phyloP scores from a whole-genome alignment of 1,284 basidiomycete species.

The Pyrrhoderma noxium region DNA sequence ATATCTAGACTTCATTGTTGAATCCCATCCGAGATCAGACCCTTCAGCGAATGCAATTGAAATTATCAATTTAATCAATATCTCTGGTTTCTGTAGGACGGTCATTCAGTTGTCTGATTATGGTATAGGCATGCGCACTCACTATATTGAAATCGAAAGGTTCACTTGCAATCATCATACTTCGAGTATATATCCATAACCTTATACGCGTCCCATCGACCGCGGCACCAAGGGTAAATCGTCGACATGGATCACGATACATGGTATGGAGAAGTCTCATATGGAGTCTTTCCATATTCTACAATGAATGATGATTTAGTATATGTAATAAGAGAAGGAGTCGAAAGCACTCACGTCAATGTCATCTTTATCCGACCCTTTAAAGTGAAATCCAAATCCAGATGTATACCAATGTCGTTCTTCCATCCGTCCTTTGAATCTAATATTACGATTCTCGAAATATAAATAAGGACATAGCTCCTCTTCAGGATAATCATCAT shows the following conservation, averaged over 20 bases:
- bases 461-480: no score
- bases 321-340: not conserved
- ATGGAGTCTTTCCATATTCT: conserved; percentile 15
- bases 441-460: no score
- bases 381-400: no score
- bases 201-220: conserved; percentile 9
- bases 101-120: not conserved
- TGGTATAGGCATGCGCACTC: no score
- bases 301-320: no score
- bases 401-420: no score
- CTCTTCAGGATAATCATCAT: no score
- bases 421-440: no score
- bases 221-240: conserved; percentile 16
- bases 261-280: conserved; percentile 17
- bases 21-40: conserved; percentile 5
- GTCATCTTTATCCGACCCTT: no score
- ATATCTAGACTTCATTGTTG: not conserved
- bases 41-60: not conserved
- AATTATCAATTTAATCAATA: not conserved
- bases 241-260: conserved; percentile 15
- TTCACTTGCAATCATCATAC: not conserved
- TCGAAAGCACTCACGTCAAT: no score
- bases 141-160: conserved; percentile 5
- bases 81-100: not conserved
- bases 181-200: not conserved